These are phyloP conservation scores for Hypericum perforatum DNA, from an alignment of 345 rosid species.

Conservation along the genomic window DNA sequence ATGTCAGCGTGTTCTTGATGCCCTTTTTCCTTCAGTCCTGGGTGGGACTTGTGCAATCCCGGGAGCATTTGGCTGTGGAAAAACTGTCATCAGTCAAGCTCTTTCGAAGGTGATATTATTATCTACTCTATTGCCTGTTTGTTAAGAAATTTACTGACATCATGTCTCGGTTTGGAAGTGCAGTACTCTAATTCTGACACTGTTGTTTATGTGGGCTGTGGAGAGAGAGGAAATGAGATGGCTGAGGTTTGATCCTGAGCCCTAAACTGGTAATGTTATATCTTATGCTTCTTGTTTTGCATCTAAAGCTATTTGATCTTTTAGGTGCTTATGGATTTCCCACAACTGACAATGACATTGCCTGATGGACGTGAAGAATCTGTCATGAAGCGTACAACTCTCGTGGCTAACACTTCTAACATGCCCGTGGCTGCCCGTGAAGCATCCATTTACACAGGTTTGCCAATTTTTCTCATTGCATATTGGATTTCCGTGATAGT, in stretches of 20 bases:
- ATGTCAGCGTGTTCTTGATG: constrained; percentile 94
- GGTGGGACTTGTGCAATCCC: constrained; percentile 99
- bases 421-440: constrained; percentile 99
- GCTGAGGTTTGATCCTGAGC: constrained; percentile 59
- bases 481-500: no score
- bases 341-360: constrained; percentile 98
- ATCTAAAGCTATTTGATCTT: constrained; percentile 5
- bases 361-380: constrained; percentile 99
- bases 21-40: constrained; percentile 98
- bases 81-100: constrained; percentile 99
- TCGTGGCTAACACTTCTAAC: constrained; percentile 98
- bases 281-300: constrained; percentile 1
- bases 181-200: constrained; percentile 99
- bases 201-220: constrained; percentile 98
- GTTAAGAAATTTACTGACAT: constrained; percentile 7
- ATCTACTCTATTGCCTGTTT: background rate
- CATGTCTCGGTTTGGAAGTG: constrained; percentile 16
- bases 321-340: constrained; percentile 99
- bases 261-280: constrained; percentile 6
- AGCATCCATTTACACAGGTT: constrained; percentile 99
- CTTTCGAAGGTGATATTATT: constrained; percentile 74
- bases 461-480: background rate
- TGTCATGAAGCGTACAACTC: constrained; percentile 99
- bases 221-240: constrained; percentile 99
- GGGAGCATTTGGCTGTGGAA: constrained; percentile 99